phyloP scores from a whole-genome alignment of 805 yeast species.

The Lipomyces sp. region DNA sequence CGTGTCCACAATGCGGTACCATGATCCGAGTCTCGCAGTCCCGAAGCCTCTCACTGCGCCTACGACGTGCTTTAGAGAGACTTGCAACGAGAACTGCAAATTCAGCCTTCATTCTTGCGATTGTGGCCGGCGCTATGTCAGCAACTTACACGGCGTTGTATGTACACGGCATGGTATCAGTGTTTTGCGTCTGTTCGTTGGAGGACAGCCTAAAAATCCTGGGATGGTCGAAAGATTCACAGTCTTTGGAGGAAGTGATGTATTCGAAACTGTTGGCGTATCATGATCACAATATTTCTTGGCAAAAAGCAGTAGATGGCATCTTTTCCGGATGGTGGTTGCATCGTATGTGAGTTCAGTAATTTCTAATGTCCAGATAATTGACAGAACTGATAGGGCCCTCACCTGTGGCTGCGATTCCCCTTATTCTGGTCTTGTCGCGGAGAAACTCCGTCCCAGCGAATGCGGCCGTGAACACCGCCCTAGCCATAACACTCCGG shows the following conservation, averaged over 20 bases:
- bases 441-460: background rate
- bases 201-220: constrained; percentile 20
- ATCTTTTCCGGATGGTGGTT: background rate
- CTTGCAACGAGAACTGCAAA: constrained; percentile 30
- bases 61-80: constrained; percentile 19
- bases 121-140: constrained; percentile 25
- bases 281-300: background rate
- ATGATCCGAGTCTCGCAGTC: constrained; percentile 14
- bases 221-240: constrained; percentile 1
- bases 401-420: background rate
- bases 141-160: constrained; percentile 40
- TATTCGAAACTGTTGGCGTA: background rate
- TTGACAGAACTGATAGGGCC: background rate
- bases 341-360: background rate
- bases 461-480: background rate
- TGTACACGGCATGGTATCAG: constrained; percentile 41
- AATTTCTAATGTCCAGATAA: background rate
- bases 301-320: background rate
- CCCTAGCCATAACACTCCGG: background rate
- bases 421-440: constrained; percentile 8
- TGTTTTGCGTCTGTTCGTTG: constrained; percentile 41
- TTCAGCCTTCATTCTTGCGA: constrained; percentile 8
- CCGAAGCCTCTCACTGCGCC: constrained; percentile 12
- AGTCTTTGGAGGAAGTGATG: background rate
- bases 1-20: constrained; percentile 34